Evolutionary conservation across 768 basidiomycete species (phyloP).

Genomic region (Tulasnella sp.): DNA sequence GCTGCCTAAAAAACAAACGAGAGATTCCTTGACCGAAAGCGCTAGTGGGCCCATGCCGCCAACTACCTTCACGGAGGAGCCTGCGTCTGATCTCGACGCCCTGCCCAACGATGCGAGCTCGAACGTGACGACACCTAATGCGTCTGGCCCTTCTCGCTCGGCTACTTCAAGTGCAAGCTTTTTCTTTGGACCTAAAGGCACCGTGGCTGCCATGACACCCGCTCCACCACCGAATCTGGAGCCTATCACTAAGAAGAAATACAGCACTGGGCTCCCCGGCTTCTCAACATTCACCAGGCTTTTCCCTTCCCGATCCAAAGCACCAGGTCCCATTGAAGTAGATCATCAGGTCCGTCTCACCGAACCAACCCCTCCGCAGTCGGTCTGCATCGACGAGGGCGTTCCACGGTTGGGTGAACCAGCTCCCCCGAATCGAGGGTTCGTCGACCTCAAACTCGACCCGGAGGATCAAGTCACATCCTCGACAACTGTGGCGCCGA

Average conservation of each 20-base stretch:
- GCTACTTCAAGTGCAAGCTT: neutral
- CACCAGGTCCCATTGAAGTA: neutral
- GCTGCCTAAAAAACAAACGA: conserved; percentile 10
- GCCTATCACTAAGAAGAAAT: conserved; percentile 3
- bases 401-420: neutral
- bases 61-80: conserved; percentile 17
- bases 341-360: neutral
- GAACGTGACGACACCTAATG: neutral
- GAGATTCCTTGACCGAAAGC: conserved; percentile 24
- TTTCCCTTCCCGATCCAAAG: conserved; percentile 7
- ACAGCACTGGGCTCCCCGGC: neutral
- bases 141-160: neutral
- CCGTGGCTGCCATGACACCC: neutral
- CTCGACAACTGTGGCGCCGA: neutral
- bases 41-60: conserved; percentile 15
- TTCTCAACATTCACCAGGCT: conserved; percentile 8
- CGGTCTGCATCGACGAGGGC: neutral
- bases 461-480: neutral
- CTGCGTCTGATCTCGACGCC: conserved; percentile 13
- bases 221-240: conserved; percentile 15
- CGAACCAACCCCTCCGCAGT: conserved; percentile 3
- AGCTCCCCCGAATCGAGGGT: neutral
- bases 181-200: conserved; percentile 6
- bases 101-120: neutral
- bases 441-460: neutral